Evolutionary conservation across 164 flowering plant species (phyloP), one percentile per base, ranked within the genome.

Genomic region (Sedum album): DNA sequence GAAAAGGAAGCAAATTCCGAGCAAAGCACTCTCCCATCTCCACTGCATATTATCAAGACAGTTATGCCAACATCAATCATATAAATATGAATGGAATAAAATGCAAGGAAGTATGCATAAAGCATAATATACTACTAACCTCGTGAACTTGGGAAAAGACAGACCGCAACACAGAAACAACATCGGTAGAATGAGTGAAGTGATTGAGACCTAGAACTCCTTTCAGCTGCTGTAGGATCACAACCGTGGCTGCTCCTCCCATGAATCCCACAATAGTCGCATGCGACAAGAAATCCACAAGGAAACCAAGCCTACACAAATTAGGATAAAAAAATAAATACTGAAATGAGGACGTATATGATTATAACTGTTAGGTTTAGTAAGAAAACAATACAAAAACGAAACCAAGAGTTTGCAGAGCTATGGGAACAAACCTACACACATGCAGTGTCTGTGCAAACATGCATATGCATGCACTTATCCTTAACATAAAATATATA

Each of bases 161-260:
- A n/a, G 99, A 90, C 5, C 85, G 85, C 83, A 91, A 38, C 69
- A 94, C 99, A 0, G 90, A 81, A 13, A 94, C 73, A 46, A 90
- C 62, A 75, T 91, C 97, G 9, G 99, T 87, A 1, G 62, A 74
- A 31, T 80, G 85, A 23, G 99, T 94, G 78, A 94, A 94, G 66
- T 85, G 90, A 0, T 75, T 74, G 13, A 94, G 83, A 0, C 99
- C 99, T 14, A 94, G 82, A 1, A 94, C 80, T 26, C 92, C 89
- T 79, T 94, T 94, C 0, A 94, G 86, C 75, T 94, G 99, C 65
- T 94, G 99, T 23, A 94, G 82, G 68, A 81, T 76, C 31, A 94
- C 96, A 39, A 94, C 96, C 6, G 96, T 91, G 0, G 99, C 99
- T 26, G 97, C 97, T 61, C 99, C 99, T 2, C 74, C 93, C 99